phyloP scores from a whole-genome alignment of 352 stramenopile species.

The Globisporangium polare region DNA sequence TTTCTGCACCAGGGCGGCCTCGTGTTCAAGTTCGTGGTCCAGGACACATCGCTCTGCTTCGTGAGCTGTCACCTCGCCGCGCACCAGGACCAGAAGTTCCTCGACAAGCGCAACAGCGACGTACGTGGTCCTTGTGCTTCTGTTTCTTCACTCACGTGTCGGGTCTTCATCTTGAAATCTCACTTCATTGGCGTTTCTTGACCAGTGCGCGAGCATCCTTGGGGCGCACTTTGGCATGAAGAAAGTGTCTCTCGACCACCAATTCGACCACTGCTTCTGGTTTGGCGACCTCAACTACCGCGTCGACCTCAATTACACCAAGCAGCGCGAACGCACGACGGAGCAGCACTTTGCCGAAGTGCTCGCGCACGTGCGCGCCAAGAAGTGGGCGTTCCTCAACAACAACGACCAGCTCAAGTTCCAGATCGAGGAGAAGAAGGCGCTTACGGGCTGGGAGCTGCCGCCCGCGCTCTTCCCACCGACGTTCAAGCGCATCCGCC shows the following conservation, averaged over 20 bases:
- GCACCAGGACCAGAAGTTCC: constrained; percentile 82
- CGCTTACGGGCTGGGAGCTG: constrained; percentile 63
- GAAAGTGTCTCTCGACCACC: constrained; percentile 65
- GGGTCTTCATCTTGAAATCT: not conserved
- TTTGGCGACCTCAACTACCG: constrained; percentile 89
- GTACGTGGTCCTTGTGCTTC: constrained; percentile 29
- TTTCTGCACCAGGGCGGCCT: constrained; percentile 48
- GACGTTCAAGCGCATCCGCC: constrained; percentile 81
- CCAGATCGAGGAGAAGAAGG: constrained; percentile 52
- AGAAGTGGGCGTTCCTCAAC: constrained; percentile 63
- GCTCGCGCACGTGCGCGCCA: constrained; percentile 44
- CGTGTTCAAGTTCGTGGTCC: constrained; percentile 72
- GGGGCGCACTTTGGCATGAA: constrained; percentile 56
- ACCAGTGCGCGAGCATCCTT: constrained; percentile 73
- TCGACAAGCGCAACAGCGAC: constrained; percentile 82
- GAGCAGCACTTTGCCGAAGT: constrained; percentile 72
- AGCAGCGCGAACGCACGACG: constrained; percentile 36
- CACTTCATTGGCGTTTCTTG: not conserved
- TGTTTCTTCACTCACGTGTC: not conserved
- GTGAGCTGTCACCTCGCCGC: constrained; percentile 83
- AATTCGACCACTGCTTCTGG: constrained; percentile 86
- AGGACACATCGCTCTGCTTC: constrained; percentile 81
- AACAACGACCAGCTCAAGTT: constrained; percentile 76
- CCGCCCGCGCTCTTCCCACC: constrained; percentile 61
- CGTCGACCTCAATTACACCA: constrained; percentile 64